Evolutionary conservation across 495 filamentous ascomycete genomes (phyloP), one percentile per base, ranked within the genome.

Genomic region (Penicillium mononematosum): DNA sequence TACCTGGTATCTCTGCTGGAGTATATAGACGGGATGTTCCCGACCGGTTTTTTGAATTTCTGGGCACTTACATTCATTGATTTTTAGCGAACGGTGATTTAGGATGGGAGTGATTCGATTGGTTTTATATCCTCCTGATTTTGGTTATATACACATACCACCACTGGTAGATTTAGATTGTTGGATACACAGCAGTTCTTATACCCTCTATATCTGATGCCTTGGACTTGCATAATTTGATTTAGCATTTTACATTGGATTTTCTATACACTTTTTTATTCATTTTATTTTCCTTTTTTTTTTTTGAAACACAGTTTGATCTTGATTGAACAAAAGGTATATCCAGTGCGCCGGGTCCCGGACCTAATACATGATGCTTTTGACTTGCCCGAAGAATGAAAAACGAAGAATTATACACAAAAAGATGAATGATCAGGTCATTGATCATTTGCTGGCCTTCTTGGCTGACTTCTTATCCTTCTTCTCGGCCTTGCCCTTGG

Each of bases 391-490:
- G 44, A 58, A 55, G 49, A 34, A 34, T 14, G 11, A 55, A 65
- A 56, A 61, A 54, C 47, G 45, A 46, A 46, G 45, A 47, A 32
- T 48, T 65, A 66, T 56, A 66, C 56, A 62, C 59, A 65, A 46
- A 59, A 17, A 31, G 43, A 53, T 6, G 46, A 55, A 69, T 51
- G 58, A 50, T 66, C 55, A 63, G 17, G 42, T 54, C 50, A 43
- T 52, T 57, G 52, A 57, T 72, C 61, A 70, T 71, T 77, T 78
- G 58, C 43, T 59, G 29, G 64, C 59, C 64, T 77, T 77, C 71
- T 74, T 77, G 43, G 58, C 36, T 29, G 68, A 48, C 57, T 72
- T 72, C 58, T 68, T 71, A 32, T 68, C 70, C 32, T 60, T 58
- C 60, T 65, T 60, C 32, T 56, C 54, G 6, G 31, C 49, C 52